Percentiles rank a stretch among this genome's conserved stretches.
phyloP scores from a whole-genome alignment of 2,329 filamentous ascomycete species.

The Byssoonygena ceratinophila region DNA sequence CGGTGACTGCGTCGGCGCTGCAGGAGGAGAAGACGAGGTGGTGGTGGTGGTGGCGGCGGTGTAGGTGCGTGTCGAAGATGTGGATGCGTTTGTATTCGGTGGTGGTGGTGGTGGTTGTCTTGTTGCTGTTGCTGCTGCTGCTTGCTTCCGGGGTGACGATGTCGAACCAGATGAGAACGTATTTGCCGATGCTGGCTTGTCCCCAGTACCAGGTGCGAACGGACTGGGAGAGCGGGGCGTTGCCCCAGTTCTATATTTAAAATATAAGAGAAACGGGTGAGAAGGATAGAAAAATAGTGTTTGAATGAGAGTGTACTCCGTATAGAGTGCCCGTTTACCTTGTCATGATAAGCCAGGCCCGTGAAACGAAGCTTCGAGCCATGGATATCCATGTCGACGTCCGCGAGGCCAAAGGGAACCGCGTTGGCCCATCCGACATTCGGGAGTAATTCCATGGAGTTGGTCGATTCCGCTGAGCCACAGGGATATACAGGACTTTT shows the following conservation, averaged over 20 bases:
- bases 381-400: constrained; percentile 24
- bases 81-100: constrained; percentile 9
- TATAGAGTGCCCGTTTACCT: constrained; percentile 24
- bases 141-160: constrained; percentile 20
- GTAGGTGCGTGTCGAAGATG: constrained; percentile 2
- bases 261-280: neutral
- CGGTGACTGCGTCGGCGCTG: constrained; percentile 1
- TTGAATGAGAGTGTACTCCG: neutral
- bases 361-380: constrained; percentile 27
- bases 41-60: too few species aligned
- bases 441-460: constrained; percentile 22
- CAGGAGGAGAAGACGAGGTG: constrained; percentile 2
- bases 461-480: neutral
- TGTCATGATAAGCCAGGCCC: constrained; percentile 40
- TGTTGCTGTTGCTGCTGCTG: neutral
- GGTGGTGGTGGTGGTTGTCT: too few species aligned
- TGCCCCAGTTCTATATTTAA: constrained; percentile 34
- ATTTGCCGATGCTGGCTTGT: constrained; percentile 34
- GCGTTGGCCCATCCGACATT: constrained; percentile 34
- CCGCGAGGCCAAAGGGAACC: constrained; percentile 27
- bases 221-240: constrained; percentile 27
- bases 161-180: constrained; percentile 40
- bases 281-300: neutral
- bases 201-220: constrained; percentile 37
- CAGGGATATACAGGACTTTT: constrained; percentile 10